phyloP scores from a whole-genome alignment of 805 yeast genomes.

The Yamadazyma endophytica region DNA sequence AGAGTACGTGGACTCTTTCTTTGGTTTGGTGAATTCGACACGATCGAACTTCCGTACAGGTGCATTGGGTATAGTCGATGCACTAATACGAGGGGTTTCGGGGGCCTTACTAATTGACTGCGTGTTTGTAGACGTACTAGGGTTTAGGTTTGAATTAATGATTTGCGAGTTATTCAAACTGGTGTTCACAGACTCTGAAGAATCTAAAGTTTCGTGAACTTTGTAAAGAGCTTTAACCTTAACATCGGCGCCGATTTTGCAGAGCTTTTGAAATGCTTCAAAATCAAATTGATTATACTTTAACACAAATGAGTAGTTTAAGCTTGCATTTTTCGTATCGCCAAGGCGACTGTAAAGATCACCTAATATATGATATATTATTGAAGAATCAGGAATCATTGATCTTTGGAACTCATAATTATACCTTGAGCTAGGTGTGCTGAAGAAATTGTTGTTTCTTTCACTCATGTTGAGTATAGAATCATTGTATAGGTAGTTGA shows the following conservation, averaged over 20 bases:
- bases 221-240: conserved; percentile 55
- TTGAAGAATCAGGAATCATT: conserved; percentile 63
- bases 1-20: conserved; percentile 34
- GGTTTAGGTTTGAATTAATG: no score
- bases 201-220: conserved; percentile 1
- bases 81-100: conserved; percentile 25
- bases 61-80: conserved; percentile 29
- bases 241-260: conserved; percentile 67
- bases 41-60: conserved; percentile 28
- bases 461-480: conserved; percentile 3
- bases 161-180: background rate
- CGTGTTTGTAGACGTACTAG: no score
- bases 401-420: conserved; percentile 38
- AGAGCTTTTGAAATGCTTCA: conserved; percentile 79
- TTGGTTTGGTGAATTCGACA: conserved; percentile 31
- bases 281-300: conserved; percentile 75
- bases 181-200: conserved; percentile 1
- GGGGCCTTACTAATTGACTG: no score
- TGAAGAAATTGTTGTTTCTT: conserved; percentile 10
- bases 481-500: conserved; percentile 28
- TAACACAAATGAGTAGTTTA: conserved; percentile 65
- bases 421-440: conserved; percentile 16
- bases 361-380: conserved; percentile 65
- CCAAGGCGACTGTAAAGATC: conserved; percentile 57
- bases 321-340: conserved; percentile 59